Base-by-base conservation (phyloP, 352 stramenopile species). In the Phytopythium cucurbitacearum region DNA sequence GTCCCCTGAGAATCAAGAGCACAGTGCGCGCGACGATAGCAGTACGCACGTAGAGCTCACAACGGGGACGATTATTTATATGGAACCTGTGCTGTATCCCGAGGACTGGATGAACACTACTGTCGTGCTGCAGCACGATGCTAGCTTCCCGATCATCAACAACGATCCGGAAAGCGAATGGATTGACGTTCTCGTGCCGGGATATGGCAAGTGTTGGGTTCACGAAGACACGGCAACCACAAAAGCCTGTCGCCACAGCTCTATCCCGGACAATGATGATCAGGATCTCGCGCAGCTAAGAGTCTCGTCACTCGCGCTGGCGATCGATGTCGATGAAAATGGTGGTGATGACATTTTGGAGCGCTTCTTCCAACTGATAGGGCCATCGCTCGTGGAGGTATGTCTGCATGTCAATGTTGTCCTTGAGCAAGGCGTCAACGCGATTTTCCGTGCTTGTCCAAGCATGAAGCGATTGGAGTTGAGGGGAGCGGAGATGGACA, bases 181-280 rank as follows among this genome's bases (percentile, higher is more conserved):
- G 63, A 50, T 75, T 28, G 67, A 72, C 40, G 43, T 75, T 45
- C 48, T 75, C n/a, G 67, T 75, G 1, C 60, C 67, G 32, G 67
- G 67, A 15, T 69, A 67, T n/a, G 67, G 67, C 43, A 69, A 72
- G 51, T 75, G 67, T 57, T 75, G 63, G 67, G 67, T 72, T 1
- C 53, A 72, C 16, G 59, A 55, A 33, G 53, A 62, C 9, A 28
- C 21, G 21, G 21, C 21, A 2, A 28, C 21, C 21, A 28, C 21
- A 28, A 28, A 28, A 28, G 21, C 21, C 21, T 28, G 54, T 58
- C 15, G 56, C 48, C 2, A 42, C 53, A 6, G 48, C 32, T 36
- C 3, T 28, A 52, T 48, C 55, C 42, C 13, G 12, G 44, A 6
- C 41, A 51, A 32, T 32, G 28, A n/a, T 11, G 56, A 8, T 11